Evolutionary conservation across 352 stramenopile species (phyloP).

Genomic region (Hyaloperonospora brassicae): DNA sequence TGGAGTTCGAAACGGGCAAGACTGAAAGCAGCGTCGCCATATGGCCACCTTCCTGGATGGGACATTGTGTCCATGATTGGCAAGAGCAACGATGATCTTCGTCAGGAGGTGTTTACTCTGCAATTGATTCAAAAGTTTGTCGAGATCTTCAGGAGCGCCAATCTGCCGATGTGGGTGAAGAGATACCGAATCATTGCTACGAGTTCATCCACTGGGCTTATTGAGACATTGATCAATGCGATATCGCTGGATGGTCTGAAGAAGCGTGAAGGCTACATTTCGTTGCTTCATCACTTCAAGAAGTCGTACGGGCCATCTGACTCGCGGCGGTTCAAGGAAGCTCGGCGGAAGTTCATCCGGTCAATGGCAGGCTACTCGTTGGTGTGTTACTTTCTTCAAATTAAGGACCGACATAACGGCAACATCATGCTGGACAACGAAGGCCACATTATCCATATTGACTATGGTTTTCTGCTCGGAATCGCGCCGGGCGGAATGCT

Average conservation of each 20-base stretch:
- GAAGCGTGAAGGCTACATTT: slow-evolving; percentile 92
- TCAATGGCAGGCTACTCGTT: slow-evolving; percentile 97
- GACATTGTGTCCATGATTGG: slow-evolving; percentile 96
- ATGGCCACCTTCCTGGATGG: slow-evolving; percentile 86
- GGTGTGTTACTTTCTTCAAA: slow-evolving; percentile 96
- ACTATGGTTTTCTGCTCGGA: slow-evolving; percentile 99
- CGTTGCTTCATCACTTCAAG: slow-evolving; percentile 92
- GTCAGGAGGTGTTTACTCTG: slow-evolving; percentile 98
- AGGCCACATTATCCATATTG: slow-evolving; percentile 99
- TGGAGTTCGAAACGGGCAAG: slow-evolving; percentile 92
- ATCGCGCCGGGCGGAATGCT: slow-evolving; percentile 98
- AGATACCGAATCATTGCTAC: slow-evolving; percentile 97
- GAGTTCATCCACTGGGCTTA: slow-evolving; percentile 91
- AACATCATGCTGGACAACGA: slow-evolving; percentile 99
- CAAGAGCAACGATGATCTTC: slow-evolving; percentile 98
- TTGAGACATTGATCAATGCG: slow-evolving; percentile 95
- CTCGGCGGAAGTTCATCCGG: slow-evolving; percentile 94
- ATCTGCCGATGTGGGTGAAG: slow-evolving; percentile 93
- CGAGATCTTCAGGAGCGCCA: slow-evolving; percentile 93
- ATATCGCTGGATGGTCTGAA: slow-evolving; percentile 98
- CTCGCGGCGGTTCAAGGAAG: slow-evolving; percentile 84
- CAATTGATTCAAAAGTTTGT: slow-evolving; percentile 97
- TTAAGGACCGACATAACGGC: slow-evolving; percentile 99
- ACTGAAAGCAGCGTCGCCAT: slow-evolving; percentile 79
- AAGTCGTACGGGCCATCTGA: slow-evolving; percentile 89